These are phyloP conservation scores for Curvularia lunata DNA, from an alignment of 2,329 filamentous ascomycete species.

Conservation along the genomic window DNA sequence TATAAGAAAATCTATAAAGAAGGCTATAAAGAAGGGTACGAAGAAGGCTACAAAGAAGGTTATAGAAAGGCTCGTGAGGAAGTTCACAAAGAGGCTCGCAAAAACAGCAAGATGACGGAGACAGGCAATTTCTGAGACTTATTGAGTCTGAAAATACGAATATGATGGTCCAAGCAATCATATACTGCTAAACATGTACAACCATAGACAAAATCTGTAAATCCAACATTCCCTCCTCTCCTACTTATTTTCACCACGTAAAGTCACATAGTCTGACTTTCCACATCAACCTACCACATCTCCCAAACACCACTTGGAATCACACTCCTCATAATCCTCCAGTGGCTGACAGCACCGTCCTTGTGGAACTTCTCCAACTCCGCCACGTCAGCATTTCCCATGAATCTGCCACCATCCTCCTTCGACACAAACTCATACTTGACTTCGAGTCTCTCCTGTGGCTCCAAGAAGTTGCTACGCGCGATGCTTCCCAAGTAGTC, in stretches of 20 bases:
- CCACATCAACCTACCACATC: constrained; percentile 67
- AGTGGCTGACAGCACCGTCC: constrained; percentile 81
- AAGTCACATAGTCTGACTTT: background rate
- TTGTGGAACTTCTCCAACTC: constrained; percentile 75
- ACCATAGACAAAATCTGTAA: background rate
- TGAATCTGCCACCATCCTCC: constrained; percentile 57
- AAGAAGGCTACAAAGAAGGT: too few relatives aligned
- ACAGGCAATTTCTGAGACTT: too few relatives aligned
- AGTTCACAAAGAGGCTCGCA: too few relatives aligned
- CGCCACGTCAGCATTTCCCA: constrained; percentile 68
- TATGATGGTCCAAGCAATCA: background rate
- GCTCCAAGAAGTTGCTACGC: constrained; percentile 72
- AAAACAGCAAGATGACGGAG: too few relatives aligned
- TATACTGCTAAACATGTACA: background rate
- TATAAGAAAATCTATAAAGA: too few relatives aligned
- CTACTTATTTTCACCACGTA: background rate
- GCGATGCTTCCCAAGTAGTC: constrained; percentile 78
- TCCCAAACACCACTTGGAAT: constrained; percentile 83
- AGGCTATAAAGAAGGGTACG: too few relatives aligned
- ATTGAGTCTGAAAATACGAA: too few relatives aligned
- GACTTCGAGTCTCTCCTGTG: constrained; percentile 71
- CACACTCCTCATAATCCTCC: constrained; percentile 88
- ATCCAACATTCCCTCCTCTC: background rate
- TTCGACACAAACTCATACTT: constrained; percentile 34
- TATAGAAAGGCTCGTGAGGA: too few relatives aligned